Conservation (phyloP, 495 filamentous ascomycete genomes). For the Durotheca rogersii region DNA sequence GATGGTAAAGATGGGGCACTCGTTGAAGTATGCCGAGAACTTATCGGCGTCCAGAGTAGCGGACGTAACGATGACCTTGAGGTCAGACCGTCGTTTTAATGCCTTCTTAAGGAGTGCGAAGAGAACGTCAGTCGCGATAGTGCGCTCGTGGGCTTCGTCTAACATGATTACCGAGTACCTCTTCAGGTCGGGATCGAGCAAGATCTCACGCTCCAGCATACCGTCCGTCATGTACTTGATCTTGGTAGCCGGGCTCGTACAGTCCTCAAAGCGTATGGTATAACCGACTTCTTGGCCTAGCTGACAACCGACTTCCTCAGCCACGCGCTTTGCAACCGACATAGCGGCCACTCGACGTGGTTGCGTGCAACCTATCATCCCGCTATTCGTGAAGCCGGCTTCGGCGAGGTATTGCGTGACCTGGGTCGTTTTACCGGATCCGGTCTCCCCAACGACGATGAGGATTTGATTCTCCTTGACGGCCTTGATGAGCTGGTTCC, state of each 20-base stretch:
- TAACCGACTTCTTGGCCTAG: slow-evolving; percentile 95
- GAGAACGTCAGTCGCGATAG: slow-evolving; percentile 92
- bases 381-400: slow-evolving; percentile 82
- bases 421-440: slow-evolving; percentile 96
- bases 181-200: slow-evolving; percentile 83
- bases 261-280: slow-evolving; percentile 96
- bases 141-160: slow-evolving; percentile 96
- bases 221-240: slow-evolving; percentile 99
- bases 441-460: slow-evolving; percentile 97
- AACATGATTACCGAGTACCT: slow-evolving; percentile 97
- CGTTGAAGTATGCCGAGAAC: slow-evolving; percentile 92
- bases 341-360: slow-evolving; percentile 96
- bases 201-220: slow-evolving; percentile 93
- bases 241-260: slow-evolving; percentile 81
- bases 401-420: slow-evolving; percentile 93
- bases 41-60: slow-evolving; percentile 97
- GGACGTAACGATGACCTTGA: slow-evolving; percentile 93
- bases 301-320: slow-evolving; percentile 91
- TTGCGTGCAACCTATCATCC: slow-evolving; percentile 96
- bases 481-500: slow-evolving; percentile 83
- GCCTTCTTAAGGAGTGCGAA: slow-evolving; percentile 96
- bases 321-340: slow-evolving; percentile 94
- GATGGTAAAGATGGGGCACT: slow-evolving; percentile 93
- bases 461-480: slow-evolving; percentile 85
- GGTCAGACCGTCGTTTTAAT: slow-evolving; percentile 76